These are phyloP conservation scores for Bryum argenteum DNA, from an alignment of 225 moss, liverwort and hornwort genomes.

Conservation along the genomic window DNA sequence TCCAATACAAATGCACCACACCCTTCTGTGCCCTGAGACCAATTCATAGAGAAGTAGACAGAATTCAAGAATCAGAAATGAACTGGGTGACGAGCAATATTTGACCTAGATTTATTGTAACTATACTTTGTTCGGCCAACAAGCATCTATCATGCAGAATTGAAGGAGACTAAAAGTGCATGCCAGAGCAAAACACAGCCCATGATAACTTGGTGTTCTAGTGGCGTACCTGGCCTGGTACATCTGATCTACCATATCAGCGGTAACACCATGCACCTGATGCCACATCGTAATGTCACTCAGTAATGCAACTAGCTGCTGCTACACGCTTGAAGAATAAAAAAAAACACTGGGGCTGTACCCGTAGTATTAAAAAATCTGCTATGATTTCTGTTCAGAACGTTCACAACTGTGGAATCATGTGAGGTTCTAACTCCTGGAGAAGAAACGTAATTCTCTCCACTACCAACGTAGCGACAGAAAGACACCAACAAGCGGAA, in stretches of 20 bases:
- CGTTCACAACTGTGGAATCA: constrained; percentile 4
- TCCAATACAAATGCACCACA: constrained; percentile 91
- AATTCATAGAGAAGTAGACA: constrained; percentile 23
- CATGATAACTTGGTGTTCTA: constrained; percentile 11
- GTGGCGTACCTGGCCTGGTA: constrained; percentile 85
- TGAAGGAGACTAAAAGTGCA: constrained; percentile 3
- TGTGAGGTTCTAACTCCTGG: constrained; percentile 2
- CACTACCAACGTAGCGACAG: constrained; percentile 11
- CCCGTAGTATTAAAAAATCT: neutral
- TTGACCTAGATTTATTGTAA: neutral
- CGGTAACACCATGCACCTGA: constrained; percentile 90
- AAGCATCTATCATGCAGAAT: neutral
- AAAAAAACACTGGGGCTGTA: neutral
- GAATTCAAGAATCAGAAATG: constrained; percentile 20
- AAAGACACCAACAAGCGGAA: constrained; percentile 27
- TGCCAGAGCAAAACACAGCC: constrained; percentile 21
- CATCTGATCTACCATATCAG: constrained; percentile 96
- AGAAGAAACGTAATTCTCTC: constrained; percentile 1
- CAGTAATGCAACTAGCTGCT: constrained; percentile 22
- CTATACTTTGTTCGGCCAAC: neutral
- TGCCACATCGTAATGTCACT: constrained; percentile 26
- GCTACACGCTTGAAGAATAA: constrained; percentile 10
- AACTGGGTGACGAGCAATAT: constrained; percentile 14
- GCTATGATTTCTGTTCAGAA: neutral
- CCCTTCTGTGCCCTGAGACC: constrained; percentile 84